These are phyloP conservation scores for Aspergillus mulundensis DNA, from an alignment of 495 filamentous ascomycete species.

Conservation along the genomic window DNA sequence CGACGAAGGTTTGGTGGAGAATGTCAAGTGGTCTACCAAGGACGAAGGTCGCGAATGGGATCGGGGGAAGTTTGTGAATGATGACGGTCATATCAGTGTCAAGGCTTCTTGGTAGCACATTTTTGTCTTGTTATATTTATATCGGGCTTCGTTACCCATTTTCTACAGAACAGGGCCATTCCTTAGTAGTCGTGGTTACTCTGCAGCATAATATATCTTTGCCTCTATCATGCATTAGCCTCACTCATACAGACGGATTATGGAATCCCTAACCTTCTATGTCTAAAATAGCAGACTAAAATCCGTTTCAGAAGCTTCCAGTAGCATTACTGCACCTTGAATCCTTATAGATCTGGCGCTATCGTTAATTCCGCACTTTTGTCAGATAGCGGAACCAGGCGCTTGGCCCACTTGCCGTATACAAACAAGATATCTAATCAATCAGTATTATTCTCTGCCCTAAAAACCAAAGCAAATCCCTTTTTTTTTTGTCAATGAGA, in stretches of 20 bases:
- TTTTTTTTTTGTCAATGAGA: too few relatives aligned
- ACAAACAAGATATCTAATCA: slow-evolving; percentile 1
- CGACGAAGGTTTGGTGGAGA: slow-evolving; percentile 53
- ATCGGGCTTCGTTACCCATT: background rate
- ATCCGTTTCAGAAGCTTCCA: background rate
- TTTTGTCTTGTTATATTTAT: background rate
- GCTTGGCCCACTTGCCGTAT: slow-evolving; percentile 2
- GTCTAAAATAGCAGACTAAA: too few relatives aligned
- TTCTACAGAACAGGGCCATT: too few relatives aligned
- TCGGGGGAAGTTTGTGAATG: slow-evolving; percentile 71
- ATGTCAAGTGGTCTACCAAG: slow-evolving; percentile 74
- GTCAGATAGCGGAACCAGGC: slow-evolving; percentile 41
- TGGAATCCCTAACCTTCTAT: too few relatives aligned
- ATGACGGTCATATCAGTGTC: slow-evolving; percentile 54
- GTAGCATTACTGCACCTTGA: background rate
- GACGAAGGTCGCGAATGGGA: slow-evolving; percentile 91
- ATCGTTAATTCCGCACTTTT: slow-evolving; percentile 27
- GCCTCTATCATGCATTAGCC: too few relatives aligned
- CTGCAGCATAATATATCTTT: too few relatives aligned
- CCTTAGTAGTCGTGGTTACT: too few relatives aligned
- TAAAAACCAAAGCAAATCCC: background rate
- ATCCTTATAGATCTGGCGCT: background rate
- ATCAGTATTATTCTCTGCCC: background rate
- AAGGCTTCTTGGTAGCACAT: slow-evolving; percentile 42
- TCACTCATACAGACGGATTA: too few relatives aligned